Evolutionary conservation across 176 grass and related monocot genomes (phyloP), one percentile per base, ranked within the genome.

Genomic region (Musa troglodytarum): DNA sequence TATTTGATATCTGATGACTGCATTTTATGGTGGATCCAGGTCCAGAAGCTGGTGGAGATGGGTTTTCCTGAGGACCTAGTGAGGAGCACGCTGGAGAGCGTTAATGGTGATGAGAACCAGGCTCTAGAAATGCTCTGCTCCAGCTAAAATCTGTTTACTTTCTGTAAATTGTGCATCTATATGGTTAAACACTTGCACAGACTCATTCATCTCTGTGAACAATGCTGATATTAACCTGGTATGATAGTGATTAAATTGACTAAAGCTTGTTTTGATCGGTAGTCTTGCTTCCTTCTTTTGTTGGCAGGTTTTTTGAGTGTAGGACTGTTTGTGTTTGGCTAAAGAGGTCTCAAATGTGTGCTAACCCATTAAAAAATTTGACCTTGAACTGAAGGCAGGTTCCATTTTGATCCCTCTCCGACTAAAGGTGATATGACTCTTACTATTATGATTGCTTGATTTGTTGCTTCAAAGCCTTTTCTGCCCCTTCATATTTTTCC

Each of bases 111-210:
- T 10, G 96, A 99, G 89, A 92, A 92, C 81, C 81, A 84, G 85
- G 96, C 96, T 71, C 88, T 99, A 8, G 96, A 99, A 84, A 95
- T 79, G 86, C 88, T 99, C 15, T 99, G 91, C 74, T 92, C 96
- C 19, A 73, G 84, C 53, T 98, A 76, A 89, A 72, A 70, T 11
- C 26, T 29, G 3, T n/a, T 61, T 19, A 20, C n/a, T 61, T 8
- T 28, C 26, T 26, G 21, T 9, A 2, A 20, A 65, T 26, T 28
- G 3, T 24, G 9, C 63, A 22, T 26, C 6, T 65, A 20, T 65
- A 65, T 26, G 63, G 26, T 65, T 10, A 13, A 65, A 8, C 24
- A 21, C 26, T 65, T 20, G 9, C 11, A 11, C 26, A 9, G 1
- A 65, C 26, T 28, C 63, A 28, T 65, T 43, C 6, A 0, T 43